Conservation (phyloP, 768 basidiomycete species). For the Thelephora ganbajun region DNA sequence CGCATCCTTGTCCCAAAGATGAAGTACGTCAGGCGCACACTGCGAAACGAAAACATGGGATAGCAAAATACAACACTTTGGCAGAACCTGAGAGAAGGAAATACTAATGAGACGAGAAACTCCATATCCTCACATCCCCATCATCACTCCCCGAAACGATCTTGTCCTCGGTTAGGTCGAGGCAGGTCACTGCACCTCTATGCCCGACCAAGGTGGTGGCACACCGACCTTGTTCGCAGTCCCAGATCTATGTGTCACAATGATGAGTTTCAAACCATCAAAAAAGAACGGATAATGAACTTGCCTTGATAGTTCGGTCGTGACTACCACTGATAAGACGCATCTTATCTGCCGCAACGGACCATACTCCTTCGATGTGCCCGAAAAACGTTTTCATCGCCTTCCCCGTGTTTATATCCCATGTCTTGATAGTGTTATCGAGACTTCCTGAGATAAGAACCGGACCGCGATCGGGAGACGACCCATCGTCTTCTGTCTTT, state of each 20-base stretch:
- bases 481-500: neutral
- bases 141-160: constrained; percentile 96
- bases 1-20: neutral
- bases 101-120: constrained; percentile 7
- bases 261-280: constrained; percentile 1
- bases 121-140: constrained; percentile 76
- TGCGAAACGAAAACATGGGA: neutral
- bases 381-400: constrained; percentile 80
- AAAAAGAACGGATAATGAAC: constrained; percentile 12
- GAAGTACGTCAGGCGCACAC: neutral
- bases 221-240: constrained; percentile 76
- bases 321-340: constrained; percentile 88
- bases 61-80: neutral
- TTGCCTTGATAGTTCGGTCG: constrained; percentile 92
- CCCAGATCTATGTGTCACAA: constrained; percentile 63
- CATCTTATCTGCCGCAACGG: constrained; percentile 83
- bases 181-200: constrained; percentile 83
- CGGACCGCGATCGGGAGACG: constrained; percentile 24
- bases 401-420: constrained; percentile 86
- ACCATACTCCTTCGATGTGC: constrained; percentile 98
- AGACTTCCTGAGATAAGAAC: constrained; percentile 80
- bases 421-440: constrained; percentile 91
- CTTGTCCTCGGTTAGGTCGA: constrained; percentile 87
- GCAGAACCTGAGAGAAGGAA: neutral
- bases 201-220: constrained; percentile 88